A percentile compares a stretch with the other conserved stretches of the same genome.
Conservation (phyloP, 1,284 basidiomycete species). For the Wallemia hederae region DNA sequence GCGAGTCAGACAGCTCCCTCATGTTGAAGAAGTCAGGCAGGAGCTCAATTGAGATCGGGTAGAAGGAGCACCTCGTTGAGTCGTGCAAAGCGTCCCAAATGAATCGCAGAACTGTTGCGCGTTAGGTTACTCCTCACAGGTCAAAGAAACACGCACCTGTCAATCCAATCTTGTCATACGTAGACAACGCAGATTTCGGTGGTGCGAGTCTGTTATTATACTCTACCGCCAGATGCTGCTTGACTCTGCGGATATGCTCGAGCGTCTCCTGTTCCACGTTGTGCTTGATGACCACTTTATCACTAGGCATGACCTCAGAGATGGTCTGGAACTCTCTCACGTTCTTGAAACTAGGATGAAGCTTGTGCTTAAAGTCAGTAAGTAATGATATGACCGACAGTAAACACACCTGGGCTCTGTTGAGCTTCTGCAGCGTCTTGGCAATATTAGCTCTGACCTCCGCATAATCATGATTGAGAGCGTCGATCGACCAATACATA, state of each 20-base stretch:
- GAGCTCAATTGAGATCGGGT: slow-evolving; percentile 43
- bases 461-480: background rate
- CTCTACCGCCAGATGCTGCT: background rate
- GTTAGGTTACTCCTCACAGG: background rate
- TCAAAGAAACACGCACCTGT: background rate
- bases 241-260: background rate
- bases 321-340: background rate
- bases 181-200: background rate
- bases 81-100: slow-evolving; percentile 1
- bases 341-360: background rate
- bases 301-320: background rate
- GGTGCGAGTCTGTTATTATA: background rate
- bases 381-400: background rate
- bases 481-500: slow-evolving; percentile 29
- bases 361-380: background rate
- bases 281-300: background rate
- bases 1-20: slow-evolving; percentile 17
- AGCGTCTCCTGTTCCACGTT: background rate
- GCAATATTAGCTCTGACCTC: background rate
- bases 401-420: background rate
- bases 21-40: slow-evolving; percentile 24
- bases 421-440: background rate
- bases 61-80: background rate
- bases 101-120: background rate
- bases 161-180: slow-evolving; percentile 1